Evolutionary conservation across 2,329 filamentous ascomycete genomes (phyloP).

Genomic region (Simplicillium sp.): DNA sequence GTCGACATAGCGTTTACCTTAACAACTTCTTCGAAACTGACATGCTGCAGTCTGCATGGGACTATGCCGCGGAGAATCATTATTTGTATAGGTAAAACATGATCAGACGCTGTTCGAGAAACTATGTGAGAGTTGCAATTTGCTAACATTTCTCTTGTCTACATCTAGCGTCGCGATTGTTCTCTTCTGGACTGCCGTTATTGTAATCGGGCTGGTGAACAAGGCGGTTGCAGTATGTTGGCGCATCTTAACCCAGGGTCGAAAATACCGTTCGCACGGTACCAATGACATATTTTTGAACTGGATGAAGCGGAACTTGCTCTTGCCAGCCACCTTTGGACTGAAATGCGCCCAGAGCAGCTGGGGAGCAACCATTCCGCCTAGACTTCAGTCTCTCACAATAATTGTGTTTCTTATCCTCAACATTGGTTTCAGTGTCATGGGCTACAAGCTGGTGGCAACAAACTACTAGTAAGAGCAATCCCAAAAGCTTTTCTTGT

Average conservation of each 20-base stretch:
- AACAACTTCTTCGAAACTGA: too few species aligned
- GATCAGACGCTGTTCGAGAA: background rate
- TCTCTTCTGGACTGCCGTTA: background rate
- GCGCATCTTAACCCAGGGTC: background rate
- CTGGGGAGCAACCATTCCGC: conserved; percentile 34
- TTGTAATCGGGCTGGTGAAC: background rate
- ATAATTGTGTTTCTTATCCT: conserved; percentile 25
- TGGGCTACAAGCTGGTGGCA: conserved; percentile 25
- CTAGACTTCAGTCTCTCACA: conserved; percentile 31
- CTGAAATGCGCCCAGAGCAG: conserved; percentile 30
- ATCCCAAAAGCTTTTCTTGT: conserved; percentile 4
- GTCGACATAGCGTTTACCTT: too few species aligned
- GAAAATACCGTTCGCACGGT: background rate
- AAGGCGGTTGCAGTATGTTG: background rate
- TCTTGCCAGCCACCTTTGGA: conserved; percentile 33
- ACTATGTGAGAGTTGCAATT: background rate
- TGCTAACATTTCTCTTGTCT: background rate
- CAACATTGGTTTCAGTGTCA: conserved; percentile 24
- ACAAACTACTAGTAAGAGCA: conserved; percentile 34
- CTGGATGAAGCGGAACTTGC: conserved; percentile 23
- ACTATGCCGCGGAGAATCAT: too few species aligned
- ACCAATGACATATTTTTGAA: conserved; percentile 4
- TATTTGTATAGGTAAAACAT: too few species aligned
- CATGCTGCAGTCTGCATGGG: too few species aligned
- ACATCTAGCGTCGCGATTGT: too few species aligned